Base-by-base conservation (phyloP, 140 eudicot genomes). In the Anethum foeniculum region DNA sequence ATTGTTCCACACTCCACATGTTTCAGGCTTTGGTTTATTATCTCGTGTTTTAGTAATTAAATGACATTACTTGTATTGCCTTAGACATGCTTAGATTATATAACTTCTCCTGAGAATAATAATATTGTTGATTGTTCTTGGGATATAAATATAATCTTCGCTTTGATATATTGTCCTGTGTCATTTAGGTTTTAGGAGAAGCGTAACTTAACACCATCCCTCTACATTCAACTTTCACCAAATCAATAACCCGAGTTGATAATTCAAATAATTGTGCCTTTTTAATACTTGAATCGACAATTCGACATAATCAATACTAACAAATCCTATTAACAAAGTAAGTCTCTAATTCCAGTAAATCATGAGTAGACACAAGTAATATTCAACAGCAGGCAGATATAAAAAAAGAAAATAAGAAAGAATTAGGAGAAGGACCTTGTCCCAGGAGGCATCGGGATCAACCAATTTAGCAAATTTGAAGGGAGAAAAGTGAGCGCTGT, bases 381-480 rank as follows among this genome's bases (percentile, higher is more conserved):
- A n/a, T 2, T 23, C 13, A 23, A 58, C 13, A 58, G 2, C 10
- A 58, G 34, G 2, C 9, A 34, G 3, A 34, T 0, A 54, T 21
- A 21, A 21, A 23, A 21, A 54, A 1, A 60, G 14, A 58, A n/a
- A 58, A 0, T n/a, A 62, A 25, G 69, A 11, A 0, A 51, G 60
- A 19, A 16, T 1, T 15, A 39, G 32, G 12, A 7, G 76, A 48
- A 23, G 75, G 51, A 92, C 98, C 98, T 93, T 93, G 68, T 93
- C 98, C 97, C 96, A 93, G 15, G 98, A 90, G 60, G 97, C 93
- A 83, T 93, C 98, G 11, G 96, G 90, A 87, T 93, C 98, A 80
- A 91, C 82, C 83, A 93, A 83, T 82, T 91, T 91, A 71, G 90
- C 87, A 18, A 93, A 72, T 79, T 85, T 88, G 76, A 86, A 93